These are phyloP conservation scores for Leptographium radiaticola DNA, from an alignment of 2,329 filamentous ascomycete species.

Conservation along the genomic window DNA sequence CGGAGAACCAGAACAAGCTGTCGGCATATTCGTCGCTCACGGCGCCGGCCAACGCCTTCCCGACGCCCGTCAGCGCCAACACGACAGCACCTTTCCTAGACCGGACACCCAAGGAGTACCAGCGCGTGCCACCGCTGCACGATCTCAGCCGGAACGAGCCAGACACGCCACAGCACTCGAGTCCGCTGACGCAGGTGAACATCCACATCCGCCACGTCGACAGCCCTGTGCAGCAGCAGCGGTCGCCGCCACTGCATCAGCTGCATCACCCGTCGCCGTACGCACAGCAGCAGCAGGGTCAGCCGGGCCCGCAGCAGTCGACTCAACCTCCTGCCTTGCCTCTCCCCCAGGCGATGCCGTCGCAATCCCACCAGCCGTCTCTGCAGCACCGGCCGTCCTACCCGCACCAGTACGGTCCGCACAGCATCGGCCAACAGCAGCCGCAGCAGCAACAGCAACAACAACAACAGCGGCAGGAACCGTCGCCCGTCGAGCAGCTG, in stretches of 20 bases:
- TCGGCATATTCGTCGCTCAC: slow-evolving; percentile 27
- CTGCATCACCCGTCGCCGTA: slow-evolving; percentile 2
- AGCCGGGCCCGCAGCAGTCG: background rate
- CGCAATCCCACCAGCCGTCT: slow-evolving; percentile 7
- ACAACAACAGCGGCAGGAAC: background rate
- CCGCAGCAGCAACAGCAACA: background rate
- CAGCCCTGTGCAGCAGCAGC: slow-evolving; percentile 33
- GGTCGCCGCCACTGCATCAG: slow-evolving; percentile 18
- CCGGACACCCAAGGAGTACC: slow-evolving; percentile 39
- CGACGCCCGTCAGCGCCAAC: slow-evolving; percentile 48
- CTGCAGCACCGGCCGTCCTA: slow-evolving; percentile 9
- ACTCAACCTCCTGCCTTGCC: background rate
- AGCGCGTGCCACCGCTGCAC: slow-evolving; percentile 47
- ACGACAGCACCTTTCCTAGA: slow-evolving; percentile 28
- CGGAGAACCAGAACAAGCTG: slow-evolving; percentile 37
- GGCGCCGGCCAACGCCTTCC: slow-evolving; percentile 39
- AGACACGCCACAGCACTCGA: slow-evolving; percentile 37
- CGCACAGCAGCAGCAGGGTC: slow-evolving; percentile 2
- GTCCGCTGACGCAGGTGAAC: slow-evolving; percentile 41
- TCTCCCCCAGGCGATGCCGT: slow-evolving; percentile 13
- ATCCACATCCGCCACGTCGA: slow-evolving; percentile 28
- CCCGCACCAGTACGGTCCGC: background rate
- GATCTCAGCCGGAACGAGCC: slow-evolving; percentile 43
- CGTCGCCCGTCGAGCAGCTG: background rate
- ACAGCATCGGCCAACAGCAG: background rate